Conservation (phyloP, 1,139 yeast genomes). For the Pneumocystis jirovecii region DNA sequence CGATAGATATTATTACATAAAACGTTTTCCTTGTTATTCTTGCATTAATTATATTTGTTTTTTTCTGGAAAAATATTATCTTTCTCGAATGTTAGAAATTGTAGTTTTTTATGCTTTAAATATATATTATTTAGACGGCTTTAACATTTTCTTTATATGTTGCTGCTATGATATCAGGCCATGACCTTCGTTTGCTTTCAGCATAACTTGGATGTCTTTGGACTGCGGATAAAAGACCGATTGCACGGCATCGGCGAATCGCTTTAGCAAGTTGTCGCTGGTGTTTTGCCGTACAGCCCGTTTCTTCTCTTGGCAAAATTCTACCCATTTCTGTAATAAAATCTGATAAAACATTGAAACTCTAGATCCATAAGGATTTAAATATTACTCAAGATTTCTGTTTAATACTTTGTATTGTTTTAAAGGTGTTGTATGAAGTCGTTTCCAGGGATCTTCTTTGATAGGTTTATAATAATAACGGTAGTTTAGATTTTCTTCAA, state of each 20-base stretch:
- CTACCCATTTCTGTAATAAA: slow-evolving; percentile 13
- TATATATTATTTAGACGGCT: neutral
- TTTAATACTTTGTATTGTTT: neutral
- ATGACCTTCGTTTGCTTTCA: neutral
- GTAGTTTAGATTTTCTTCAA: neutral
- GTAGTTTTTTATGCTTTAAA: neutral
- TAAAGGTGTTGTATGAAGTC: neutral
- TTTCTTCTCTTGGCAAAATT: slow-evolving; percentile 10
- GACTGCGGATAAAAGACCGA: slow-evolving; percentile 42
- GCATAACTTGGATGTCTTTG: neutral
- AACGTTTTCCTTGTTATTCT: neutral
- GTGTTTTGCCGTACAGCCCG: slow-evolving; percentile 30
- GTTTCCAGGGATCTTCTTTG: slow-evolving; percentile 1
- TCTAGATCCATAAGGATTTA: neutral
- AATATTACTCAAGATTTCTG: neutral
- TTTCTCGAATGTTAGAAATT: neutral
- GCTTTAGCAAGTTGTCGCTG: slow-evolving; percentile 52
- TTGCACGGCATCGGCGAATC: slow-evolving; percentile 49
- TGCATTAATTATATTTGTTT: neutral
- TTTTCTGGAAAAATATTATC: neutral
- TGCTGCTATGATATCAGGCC: neutral
- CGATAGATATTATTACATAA: slow-evolving; percentile 19
- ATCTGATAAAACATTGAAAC: neutral
- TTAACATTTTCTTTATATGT: neutral
- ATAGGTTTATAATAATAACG: neutral